Evolutionary conservation across 2,329 filamentous ascomycete genomes (phyloP).

Genomic region (Colletotrichum tropicicola): DNA sequence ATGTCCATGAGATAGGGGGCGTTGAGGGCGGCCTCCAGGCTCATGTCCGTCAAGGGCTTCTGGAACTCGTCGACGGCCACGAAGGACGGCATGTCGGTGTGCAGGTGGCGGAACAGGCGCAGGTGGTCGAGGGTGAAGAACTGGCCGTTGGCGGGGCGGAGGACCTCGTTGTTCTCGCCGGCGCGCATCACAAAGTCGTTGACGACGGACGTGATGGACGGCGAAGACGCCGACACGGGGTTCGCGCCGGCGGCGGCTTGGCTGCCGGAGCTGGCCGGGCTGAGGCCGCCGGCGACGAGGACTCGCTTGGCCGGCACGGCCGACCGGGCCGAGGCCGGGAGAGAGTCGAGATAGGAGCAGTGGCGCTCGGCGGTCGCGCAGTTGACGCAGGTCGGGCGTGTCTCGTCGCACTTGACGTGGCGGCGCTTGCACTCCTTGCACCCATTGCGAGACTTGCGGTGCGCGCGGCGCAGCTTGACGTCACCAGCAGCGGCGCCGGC

Average conservation of each 20-base stretch:
- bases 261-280: background rate
- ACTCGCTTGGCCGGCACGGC: slow-evolving; percentile 6
- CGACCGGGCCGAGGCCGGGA: slow-evolving; percentile 9
- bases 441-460: slow-evolving; percentile 51
- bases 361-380: slow-evolving; percentile 46
- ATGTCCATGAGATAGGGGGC: slow-evolving; percentile 49
- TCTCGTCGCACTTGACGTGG: slow-evolving; percentile 54
- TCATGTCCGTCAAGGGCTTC: slow-evolving; percentile 40
- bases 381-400: slow-evolving; percentile 48
- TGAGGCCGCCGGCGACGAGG: background rate
- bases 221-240: slow-evolving; percentile 1
- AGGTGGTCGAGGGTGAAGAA: slow-evolving; percentile 49
- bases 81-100: slow-evolving; percentile 35
- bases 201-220: slow-evolving; percentile 6
- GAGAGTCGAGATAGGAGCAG: slow-evolving; percentile 41
- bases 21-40: slow-evolving; percentile 39
- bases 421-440: slow-evolving; percentile 50
- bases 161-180: slow-evolving; percentile 5
- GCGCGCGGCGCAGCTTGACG: slow-evolving; percentile 44
- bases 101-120: slow-evolving; percentile 47
- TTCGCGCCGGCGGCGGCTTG: background rate
- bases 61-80: slow-evolving; percentile 30
- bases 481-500: slow-evolving; percentile 16
- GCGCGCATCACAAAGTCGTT: slow-evolving; percentile 15
- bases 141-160: slow-evolving; percentile 18